Evolutionary conservation across 228 moss, liverwort and hornwort genomes (phyloP), one percentile per base, ranked within the genome.

Genomic region (Sphagnum fallax): DNA sequence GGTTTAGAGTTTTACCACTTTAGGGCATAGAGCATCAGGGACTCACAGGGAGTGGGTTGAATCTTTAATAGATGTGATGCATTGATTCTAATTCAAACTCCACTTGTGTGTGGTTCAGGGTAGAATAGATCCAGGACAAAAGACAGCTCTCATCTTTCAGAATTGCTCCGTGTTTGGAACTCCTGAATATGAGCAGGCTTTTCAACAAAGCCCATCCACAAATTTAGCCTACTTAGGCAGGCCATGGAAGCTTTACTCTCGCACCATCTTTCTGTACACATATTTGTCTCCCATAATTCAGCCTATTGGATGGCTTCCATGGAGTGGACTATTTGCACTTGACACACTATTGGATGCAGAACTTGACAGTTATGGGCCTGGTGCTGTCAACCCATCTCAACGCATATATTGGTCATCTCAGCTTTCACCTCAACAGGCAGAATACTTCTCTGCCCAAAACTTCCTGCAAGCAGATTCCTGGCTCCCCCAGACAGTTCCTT

Each of bases 161-260:
- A 89, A 85, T 65, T 95, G 95, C 70, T 79, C 82, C 0, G 75
- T 95, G 48, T 79, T 80, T 18, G 90, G 83, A 53, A 90, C 85
- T 15, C 73, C 81, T 0, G 90, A 79, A 8, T 95, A 76, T 51
- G 50, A 80, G 57, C 78, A 79, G 12, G 66, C 73, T 10, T 67
- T 79, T 32, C 57, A 51, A 52, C 60, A 75, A 10, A 53, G 78
- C n/a, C 89, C 80, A 6, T 63, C 16, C 1, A 48, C 65, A 18
- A 84, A 84, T 60, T 64, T 61, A 15, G 88, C 83, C 4, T 92
- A 72, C 76, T 66, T 92, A 47, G 95, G 95, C 6, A 83, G 95
- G 47, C 95, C 95, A 49, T 95, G 95, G 95, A 95, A 89, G 75
- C 14, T 62, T 4, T 95, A 72, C 71, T 90, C 95, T 4, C 80